phyloP scores from a whole-genome alignment of 1,139 yeast genomes.

The Hemisphaericaspora lyxosophila region DNA sequence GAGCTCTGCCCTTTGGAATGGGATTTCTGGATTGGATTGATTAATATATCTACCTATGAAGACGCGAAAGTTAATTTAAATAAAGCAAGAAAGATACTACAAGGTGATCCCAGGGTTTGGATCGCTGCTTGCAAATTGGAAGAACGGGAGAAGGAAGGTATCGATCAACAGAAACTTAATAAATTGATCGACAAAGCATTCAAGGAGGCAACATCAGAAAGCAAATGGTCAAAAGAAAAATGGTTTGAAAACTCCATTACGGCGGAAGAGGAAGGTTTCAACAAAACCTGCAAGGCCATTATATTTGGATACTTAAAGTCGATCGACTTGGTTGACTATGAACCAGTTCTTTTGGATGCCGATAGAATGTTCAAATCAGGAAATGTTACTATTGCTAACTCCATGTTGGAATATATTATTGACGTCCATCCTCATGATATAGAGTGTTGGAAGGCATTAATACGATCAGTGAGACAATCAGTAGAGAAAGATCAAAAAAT shows the following conservation, averaged over 20 bases:
- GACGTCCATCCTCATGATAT: conserved; percentile 48
- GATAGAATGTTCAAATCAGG: conserved; percentile 27
- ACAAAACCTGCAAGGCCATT: conserved; percentile 40
- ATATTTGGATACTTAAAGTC: conserved; percentile 23
- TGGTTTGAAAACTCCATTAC: conserved; percentile 47
- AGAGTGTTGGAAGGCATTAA: conserved; percentile 56
- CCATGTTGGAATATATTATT: conserved; percentile 50
- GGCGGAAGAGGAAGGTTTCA: conserved; percentile 38
- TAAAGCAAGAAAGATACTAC: conserved; percentile 56
- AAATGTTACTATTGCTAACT: conserved; percentile 37
- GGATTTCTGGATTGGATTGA: conserved; percentile 58
- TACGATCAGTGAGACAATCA: conserved; percentile 44
- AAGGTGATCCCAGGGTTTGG: conserved; percentile 63
- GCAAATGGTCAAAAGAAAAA: conserved; percentile 24
- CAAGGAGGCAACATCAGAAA: conserved; percentile 28
- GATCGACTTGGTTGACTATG: conserved; percentile 24
- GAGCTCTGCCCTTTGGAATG: conserved; percentile 66
- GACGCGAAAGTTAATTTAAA: conserved; percentile 58
- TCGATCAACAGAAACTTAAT: conserved; percentile 35
- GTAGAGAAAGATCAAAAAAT: conserved; percentile 20
- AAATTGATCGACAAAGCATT: conserved; percentile 56
- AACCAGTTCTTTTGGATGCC: conserved; percentile 32
- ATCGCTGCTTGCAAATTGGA: conserved; percentile 69
- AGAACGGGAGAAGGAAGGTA: conserved; percentile 45
- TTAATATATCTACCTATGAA: conserved; percentile 43